Base-by-base conservation (phyloP, 331 rosid species). In the Malus hybrid region DNA sequence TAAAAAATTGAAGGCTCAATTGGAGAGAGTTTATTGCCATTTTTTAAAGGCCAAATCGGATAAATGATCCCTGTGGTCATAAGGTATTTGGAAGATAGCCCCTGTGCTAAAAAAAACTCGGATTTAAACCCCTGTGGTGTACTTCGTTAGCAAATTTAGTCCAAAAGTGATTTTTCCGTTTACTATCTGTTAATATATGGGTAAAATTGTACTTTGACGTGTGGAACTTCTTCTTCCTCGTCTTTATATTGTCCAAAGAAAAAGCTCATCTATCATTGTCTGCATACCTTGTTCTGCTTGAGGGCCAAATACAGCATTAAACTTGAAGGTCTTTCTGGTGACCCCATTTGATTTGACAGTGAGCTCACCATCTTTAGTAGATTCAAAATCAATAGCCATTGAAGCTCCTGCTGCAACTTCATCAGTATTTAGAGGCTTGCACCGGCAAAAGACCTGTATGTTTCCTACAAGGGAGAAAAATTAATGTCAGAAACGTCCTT, bases 391-490 rank as follows among this genome's bases (percentile, higher is more conserved):
- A 76, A 92, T 76, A 64, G 90, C 90, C 93, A 83, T 59, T 64
- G 91, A 34, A 69, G 96, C 86, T 80, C 97, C 97, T 66, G 85
- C 82, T 63, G 91, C 71, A 52, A 80, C 72, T 86, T 94, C 99
- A 52, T 90, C 89, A 0, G 81, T 74, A 74, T 92, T 90, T 33
- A 89, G 87, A 65, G 99, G 99, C 85, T 97, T 92, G 82, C 97
- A 94, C 78, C 99, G 83, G 81, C 99, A 94, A 75, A 89, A 94
- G 83, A 92, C 99, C 83, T 97, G 84, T 75, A 94, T 94, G 88
- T 94, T 94, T 85, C 99, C 98, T 93, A 83, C 81, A 73, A 64
- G 39, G 55, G 39, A 72, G 76, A 68, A 79, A 67, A 75, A 56
- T 27, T 69, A 70, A 60, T 31, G 50, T 82, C 87, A 85, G 81